Evolutionary conservation across 192 early-diverging fungal species (phyloP).

Genomic region (Mortierella alpina): DNA sequence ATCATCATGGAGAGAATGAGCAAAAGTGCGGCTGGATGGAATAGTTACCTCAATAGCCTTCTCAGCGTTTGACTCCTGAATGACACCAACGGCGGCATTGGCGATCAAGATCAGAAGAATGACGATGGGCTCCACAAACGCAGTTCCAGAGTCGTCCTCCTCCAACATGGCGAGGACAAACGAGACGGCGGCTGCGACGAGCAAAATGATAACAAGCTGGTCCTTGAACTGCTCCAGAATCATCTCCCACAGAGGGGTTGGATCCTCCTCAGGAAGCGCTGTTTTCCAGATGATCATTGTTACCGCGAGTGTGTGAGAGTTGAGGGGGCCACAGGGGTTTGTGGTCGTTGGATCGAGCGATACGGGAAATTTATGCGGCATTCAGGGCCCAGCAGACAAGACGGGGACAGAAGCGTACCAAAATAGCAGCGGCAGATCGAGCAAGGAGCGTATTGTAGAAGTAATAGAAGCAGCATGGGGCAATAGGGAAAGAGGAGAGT

Average conservation of each 20-base stretch:
- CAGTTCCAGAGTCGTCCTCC: constrained; percentile 77
- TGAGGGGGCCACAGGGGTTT: background rate
- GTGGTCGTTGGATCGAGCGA: too few relatives aligned
- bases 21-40: background rate
- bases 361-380: too few relatives aligned
- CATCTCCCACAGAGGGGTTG: constrained; percentile 92
- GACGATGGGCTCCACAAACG: constrained; percentile 98
- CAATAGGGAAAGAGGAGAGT: background rate
- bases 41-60: constrained; percentile 89
- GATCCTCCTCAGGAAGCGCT: constrained; percentile 91
- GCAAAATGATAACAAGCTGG: constrained; percentile 96
- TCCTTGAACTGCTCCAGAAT: constrained; percentile 98
- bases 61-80: constrained; percentile 97
- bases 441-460: background rate
- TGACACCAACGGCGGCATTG: constrained; percentile 96
- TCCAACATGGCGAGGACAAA: constrained; percentile 94
- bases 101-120: constrained; percentile 98
- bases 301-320: background rate
- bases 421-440: background rate
- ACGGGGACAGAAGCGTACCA: too few relatives aligned
- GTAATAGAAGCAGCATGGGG: background rate
- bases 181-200: constrained; percentile 90
- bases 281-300: background rate
- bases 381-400: too few relatives aligned
- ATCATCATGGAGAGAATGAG: background rate